Conservation (phyloP, 1,284 basidiomycete genomes). For the Trametes hirsuta region DNA sequence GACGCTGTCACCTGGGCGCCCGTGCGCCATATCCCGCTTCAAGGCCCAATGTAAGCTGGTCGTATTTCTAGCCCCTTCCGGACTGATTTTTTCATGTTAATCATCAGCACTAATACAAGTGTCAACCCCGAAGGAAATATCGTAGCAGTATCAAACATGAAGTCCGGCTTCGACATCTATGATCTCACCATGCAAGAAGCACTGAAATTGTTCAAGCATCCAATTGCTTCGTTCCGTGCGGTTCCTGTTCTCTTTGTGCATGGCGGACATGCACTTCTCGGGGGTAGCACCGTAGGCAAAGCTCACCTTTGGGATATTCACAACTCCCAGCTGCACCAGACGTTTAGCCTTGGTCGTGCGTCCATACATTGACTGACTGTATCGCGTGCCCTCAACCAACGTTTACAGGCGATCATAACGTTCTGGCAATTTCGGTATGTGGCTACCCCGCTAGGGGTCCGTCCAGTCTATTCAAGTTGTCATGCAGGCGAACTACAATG, state of each 20-base stretch:
- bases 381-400: too few relatives aligned
- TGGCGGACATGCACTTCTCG: conserved; percentile 3
- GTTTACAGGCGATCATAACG: too few relatives aligned
- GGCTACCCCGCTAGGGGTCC: too few relatives aligned
- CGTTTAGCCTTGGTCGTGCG: not conserved
- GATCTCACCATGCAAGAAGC: not conserved
- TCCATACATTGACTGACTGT: too few relatives aligned
- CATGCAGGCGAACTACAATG: conserved; percentile 6
- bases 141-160: conserved; percentile 10
- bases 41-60: too few relatives aligned
- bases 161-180: conserved; percentile 12
- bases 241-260: conserved; percentile 8
- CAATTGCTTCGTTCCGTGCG: not conserved
- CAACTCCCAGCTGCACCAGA: not conserved
- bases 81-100: too few relatives aligned
- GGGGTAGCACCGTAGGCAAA: not conserved
- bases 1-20: too few relatives aligned
- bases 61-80: too few relatives aligned
- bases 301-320: not conserved
- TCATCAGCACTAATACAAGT: conserved; percentile 1
- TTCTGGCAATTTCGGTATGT: too few relatives aligned
- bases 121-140: not conserved
- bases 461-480: too few relatives aligned
- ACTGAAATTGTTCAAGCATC: too few relatives aligned
- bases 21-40: too few relatives aligned